Conservation (phyloP, 2,329 filamentous ascomycete genomes). For the Colletotrichum magnum region DNA sequence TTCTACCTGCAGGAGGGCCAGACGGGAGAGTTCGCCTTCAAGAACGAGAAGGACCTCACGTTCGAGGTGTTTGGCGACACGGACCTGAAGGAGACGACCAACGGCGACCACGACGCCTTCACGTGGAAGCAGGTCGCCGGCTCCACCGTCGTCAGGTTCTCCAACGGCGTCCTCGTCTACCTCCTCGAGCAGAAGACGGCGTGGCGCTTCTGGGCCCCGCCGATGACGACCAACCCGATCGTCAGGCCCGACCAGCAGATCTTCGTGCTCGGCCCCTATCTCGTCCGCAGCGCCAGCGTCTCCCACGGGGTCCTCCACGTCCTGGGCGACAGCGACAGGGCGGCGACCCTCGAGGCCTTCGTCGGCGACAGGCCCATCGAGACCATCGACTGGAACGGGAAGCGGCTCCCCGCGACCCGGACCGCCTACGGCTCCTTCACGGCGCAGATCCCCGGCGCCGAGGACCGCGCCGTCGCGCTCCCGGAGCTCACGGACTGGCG, state of each 20-base stretch:
- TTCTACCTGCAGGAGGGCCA: slow-evolving; percentile 73
- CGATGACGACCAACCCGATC: slow-evolving; percentile 54
- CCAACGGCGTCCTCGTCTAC: slow-evolving; percentile 65
- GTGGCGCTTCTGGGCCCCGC: slow-evolving; percentile 77
- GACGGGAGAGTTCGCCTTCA: slow-evolving; percentile 73
- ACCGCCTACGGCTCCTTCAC: slow-evolving; percentile 61
- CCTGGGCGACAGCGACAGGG: slow-evolving; percentile 78
- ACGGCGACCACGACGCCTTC: slow-evolving; percentile 43
- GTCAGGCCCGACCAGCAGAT: slow-evolving; percentile 62
- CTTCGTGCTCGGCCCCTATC: slow-evolving; percentile 75
- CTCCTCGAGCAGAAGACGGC: slow-evolving; percentile 75
- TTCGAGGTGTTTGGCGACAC: slow-evolving; percentile 52
- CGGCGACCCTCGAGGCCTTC: slow-evolving; percentile 73
- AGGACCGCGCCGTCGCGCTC: slow-evolving; percentile 60
- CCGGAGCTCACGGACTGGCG: slow-evolving; percentile 77
- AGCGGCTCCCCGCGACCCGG: slow-evolving; percentile 52
- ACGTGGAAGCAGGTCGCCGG: slow-evolving; percentile 65
- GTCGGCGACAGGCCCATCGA: slow-evolving; percentile 64
- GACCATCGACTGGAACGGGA: slow-evolving; percentile 71
- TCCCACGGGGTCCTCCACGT: slow-evolving; percentile 70
- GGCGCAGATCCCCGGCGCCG: slow-evolving; percentile 61
- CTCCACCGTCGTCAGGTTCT: slow-evolving; percentile 65
- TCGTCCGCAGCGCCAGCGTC: slow-evolving; percentile 72
- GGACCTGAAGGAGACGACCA: slow-evolving; percentile 36
- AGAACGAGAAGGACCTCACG: slow-evolving; percentile 51